These are phyloP conservation scores for Bipolaris oryzae DNA, from an alignment of 2,329 filamentous ascomycete species.

Conservation along the genomic window DNA sequence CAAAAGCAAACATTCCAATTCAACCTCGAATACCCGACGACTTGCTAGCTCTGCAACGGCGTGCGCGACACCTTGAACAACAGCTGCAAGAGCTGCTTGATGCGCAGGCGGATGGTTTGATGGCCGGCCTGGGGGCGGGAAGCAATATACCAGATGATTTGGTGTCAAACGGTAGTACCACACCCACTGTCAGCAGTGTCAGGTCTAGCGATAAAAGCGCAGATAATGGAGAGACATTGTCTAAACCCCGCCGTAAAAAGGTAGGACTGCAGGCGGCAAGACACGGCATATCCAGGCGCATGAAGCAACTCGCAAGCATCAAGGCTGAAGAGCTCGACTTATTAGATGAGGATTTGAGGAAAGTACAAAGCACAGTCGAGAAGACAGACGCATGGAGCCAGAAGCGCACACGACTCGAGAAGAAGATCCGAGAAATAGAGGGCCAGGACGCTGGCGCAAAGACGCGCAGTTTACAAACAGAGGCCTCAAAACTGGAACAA, in stretches of 20 bases:
- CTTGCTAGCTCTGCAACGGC: slow-evolving; percentile 58
- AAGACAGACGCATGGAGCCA: slow-evolving; percentile 64
- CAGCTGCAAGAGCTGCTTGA: slow-evolving; percentile 66
- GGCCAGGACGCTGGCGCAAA: slow-evolving; percentile 63
- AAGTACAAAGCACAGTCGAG: slow-evolving; percentile 63
- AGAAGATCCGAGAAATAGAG: slow-evolving; percentile 63
- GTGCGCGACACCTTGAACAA: slow-evolving; percentile 61
- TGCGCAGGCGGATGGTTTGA: slow-evolving; percentile 64
- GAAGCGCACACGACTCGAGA: slow-evolving; percentile 62
- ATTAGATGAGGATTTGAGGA: slow-evolving; percentile 62
- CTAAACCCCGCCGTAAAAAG: slow-evolving; percentile 55
- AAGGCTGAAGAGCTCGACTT: slow-evolving; percentile 72
- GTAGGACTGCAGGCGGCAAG: slow-evolving; percentile 67
- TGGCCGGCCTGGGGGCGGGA: slow-evolving; percentile 54
- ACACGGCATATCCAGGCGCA: slow-evolving; percentile 67
- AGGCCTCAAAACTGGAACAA: slow-evolving; percentile 60
- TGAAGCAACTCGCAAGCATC: slow-evolving; percentile 67
- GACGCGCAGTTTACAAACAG: slow-evolving; percentile 57
- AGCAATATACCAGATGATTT: slow-evolving; percentile 48
- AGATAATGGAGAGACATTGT: slow-evolving; percentile 25
- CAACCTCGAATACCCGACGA: slow-evolving; percentile 45
- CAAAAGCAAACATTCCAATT: slow-evolving; percentile 32
- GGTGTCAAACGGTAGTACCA: slow-evolving; percentile 57
- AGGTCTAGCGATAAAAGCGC: slow-evolving; percentile 38
- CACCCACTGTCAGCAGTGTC: slow-evolving; percentile 53